These are phyloP conservation scores for Beauveria sp. DNA, from an alignment of 2,329 filamentous ascomycete genomes.

Conservation along the genomic window DNA sequence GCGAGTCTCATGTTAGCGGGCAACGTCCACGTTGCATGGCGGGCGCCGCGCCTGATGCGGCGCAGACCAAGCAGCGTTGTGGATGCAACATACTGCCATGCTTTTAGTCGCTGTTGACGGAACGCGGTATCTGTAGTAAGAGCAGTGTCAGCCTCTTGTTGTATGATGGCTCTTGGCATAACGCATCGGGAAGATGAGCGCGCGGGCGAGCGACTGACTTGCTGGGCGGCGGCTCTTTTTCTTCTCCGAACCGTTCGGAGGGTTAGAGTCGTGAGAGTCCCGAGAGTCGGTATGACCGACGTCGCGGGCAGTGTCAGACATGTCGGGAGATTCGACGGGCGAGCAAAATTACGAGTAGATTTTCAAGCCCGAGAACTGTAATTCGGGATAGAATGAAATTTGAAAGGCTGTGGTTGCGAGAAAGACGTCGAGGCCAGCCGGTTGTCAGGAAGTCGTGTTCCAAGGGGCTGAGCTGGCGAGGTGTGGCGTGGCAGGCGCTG, in stretches of 20 bases:
- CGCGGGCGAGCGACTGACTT: conserved; percentile 48
- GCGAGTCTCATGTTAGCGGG: conserved; percentile 25
- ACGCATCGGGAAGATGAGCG: background rate
- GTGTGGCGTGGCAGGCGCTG: background rate
- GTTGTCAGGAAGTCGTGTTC: conserved; percentile 1
- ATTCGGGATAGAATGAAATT: background rate
- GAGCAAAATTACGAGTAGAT: background rate
- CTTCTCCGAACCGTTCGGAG: conserved; percentile 55
- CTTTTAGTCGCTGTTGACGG: conserved; percentile 91
- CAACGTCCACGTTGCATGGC: conserved; percentile 16
- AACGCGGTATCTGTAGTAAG: conserved; percentile 75
- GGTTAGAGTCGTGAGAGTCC: conserved; percentile 43
- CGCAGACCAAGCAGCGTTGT: background rate
- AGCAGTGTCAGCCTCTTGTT: background rate
- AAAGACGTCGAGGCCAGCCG: background rate
- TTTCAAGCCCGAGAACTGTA: background rate
- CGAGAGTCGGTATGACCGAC: conserved; percentile 45
- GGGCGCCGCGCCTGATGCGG: conserved; percentile 15
- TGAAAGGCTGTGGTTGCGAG: background rate
- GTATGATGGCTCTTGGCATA: background rate
- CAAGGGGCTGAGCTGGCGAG: conserved; percentile 7
- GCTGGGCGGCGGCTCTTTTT: conserved; percentile 87
- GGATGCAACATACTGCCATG: conserved; percentile 75
- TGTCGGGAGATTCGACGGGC: conserved; percentile 18
- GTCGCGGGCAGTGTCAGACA: conserved; percentile 41